These are phyloP conservation scores for Scedosporium minutisporum DNA, from an alignment of 2,329 filamentous ascomycete genomes.

Conservation along the genomic window DNA sequence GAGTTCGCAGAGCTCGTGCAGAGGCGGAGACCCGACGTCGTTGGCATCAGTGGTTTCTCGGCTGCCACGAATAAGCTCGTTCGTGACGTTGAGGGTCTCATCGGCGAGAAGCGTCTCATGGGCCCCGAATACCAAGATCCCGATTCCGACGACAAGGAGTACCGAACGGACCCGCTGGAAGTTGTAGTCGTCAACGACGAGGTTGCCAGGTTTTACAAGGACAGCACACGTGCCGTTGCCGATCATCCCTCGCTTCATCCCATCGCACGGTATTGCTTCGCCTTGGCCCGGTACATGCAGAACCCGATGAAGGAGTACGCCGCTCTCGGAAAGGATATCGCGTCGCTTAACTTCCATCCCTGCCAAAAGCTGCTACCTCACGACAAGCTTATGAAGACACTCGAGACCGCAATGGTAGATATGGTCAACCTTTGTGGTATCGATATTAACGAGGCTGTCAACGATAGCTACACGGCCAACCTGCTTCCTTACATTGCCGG, in stretches of 20 bases:
- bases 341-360: constrained; percentile 78
- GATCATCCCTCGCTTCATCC: constrained; percentile 76
- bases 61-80: constrained; percentile 79
- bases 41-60: constrained; percentile 81
- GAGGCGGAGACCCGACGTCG: constrained; percentile 75
- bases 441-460: constrained; percentile 85
- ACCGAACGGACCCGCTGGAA: constrained; percentile 70
- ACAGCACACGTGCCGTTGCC: constrained; percentile 65
- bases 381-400: constrained; percentile 74
- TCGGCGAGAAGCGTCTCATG: constrained; percentile 67
- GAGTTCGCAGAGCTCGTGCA: constrained; percentile 71
- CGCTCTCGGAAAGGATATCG: constrained; percentile 77
- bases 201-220: constrained; percentile 91
- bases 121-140: constrained; percentile 74
- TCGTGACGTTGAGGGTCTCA: constrained; percentile 68
- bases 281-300: constrained; percentile 82
- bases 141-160: constrained; percentile 54
- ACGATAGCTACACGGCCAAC: constrained; percentile 72
- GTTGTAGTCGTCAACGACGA: constrained; percentile 93
- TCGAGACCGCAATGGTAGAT: constrained; percentile 96
- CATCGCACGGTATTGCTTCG: constrained; percentile 81
- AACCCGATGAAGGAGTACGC: constrained; percentile 96
- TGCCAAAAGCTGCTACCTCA: constrained; percentile 82
- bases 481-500: constrained; percentile 86
- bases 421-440: constrained; percentile 97